Conservation (phyloP, 495 filamentous ascomycete genomes). For the Tuber magnatum region DNA sequence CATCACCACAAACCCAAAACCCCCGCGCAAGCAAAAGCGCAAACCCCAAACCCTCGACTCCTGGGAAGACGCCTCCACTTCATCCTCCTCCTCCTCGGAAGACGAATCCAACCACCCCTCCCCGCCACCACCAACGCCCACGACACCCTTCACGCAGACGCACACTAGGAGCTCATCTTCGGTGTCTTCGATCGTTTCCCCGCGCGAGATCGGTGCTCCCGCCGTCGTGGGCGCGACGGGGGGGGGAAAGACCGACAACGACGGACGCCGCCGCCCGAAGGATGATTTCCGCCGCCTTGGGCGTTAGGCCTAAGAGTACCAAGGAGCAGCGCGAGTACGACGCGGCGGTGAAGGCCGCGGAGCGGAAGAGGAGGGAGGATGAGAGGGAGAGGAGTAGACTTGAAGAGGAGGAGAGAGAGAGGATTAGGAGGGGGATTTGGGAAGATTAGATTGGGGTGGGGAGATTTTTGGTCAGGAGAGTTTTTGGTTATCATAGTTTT, state of each 20-base stretch:
- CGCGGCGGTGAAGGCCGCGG: constrained; percentile 71
- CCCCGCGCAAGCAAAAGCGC: constrained; percentile 45
- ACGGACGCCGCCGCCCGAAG: constrained; percentile 83
- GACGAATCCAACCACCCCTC: constrained; percentile 37
- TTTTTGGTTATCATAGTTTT: background rate
- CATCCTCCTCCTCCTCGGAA: constrained; percentile 27
- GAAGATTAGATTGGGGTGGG: constrained; percentile 51
- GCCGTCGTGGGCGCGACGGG: constrained; percentile 31
- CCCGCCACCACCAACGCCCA: constrained; percentile 44
- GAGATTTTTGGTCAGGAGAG: background rate
- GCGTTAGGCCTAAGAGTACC: constrained; percentile 69
- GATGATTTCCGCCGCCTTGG: constrained; percentile 83
- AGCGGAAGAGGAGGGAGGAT: constrained; percentile 65
- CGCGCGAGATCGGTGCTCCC: constrained; percentile 26
- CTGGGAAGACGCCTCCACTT: constrained; percentile 70
- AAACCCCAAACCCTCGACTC: constrained; percentile 64
- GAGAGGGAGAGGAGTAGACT: constrained; percentile 60
- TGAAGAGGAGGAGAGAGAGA: constrained; percentile 61
- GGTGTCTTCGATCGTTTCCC: constrained; percentile 39
- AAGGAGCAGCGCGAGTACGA: constrained; percentile 90
- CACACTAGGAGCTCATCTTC: constrained; percentile 52
- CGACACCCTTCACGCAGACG: constrained; percentile 54
- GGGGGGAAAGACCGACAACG: constrained; percentile 61
- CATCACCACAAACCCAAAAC: constrained; percentile 6
- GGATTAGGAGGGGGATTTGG: constrained; percentile 70